Percentiles rank a stretch among this genome's conserved stretches.
phyloP scores from a whole-genome alignment of 106 monocot genomes.

The Narthecium ossifragum region DNA sequence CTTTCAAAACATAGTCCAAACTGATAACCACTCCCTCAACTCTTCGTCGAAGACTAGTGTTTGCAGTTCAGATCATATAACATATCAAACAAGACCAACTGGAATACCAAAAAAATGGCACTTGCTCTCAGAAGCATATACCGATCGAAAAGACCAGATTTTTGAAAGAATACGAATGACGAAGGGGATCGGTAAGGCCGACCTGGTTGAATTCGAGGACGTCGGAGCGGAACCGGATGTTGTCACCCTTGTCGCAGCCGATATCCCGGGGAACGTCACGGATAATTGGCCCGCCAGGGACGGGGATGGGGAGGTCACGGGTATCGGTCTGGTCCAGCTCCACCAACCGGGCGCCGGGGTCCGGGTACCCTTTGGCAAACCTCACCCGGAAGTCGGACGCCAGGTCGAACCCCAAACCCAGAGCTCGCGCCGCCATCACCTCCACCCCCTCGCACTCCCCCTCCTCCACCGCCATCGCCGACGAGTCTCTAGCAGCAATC shows the following conservation, averaged over 20 bases:
- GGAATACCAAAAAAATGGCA: no score
- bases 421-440: slow-evolving; percentile 44
- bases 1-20: no score
- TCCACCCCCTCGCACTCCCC: slow-evolving; percentile 17
- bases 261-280: slow-evolving; percentile 52
- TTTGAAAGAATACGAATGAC: neutral
- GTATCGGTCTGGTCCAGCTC: slow-evolving; percentile 35
- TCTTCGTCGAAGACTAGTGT: no score
- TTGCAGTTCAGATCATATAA: no score
- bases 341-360: slow-evolving; percentile 34
- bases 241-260: slow-evolving; percentile 76
- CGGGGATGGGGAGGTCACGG: slow-evolving; percentile 54
- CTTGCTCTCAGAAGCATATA: no score
- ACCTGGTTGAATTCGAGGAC: slow-evolving; percentile 92
- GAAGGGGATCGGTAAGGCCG: neutral
- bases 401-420: slow-evolving; percentile 83
- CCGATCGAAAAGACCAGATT: neutral
- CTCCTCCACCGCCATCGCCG: no score
- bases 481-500: no score
- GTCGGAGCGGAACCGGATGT: slow-evolving; percentile 64
- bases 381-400: slow-evolving; percentile 65
- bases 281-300: slow-evolving; percentile 12
- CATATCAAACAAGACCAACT: no score
- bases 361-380: slow-evolving; percentile 46
- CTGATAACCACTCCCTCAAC: no score